Percentiles rank a stretch among this genome's conserved stretches.
Conservation (phyloP, 495 filamentous ascomycete species). For the Geoglossum glabrum region DNA sequence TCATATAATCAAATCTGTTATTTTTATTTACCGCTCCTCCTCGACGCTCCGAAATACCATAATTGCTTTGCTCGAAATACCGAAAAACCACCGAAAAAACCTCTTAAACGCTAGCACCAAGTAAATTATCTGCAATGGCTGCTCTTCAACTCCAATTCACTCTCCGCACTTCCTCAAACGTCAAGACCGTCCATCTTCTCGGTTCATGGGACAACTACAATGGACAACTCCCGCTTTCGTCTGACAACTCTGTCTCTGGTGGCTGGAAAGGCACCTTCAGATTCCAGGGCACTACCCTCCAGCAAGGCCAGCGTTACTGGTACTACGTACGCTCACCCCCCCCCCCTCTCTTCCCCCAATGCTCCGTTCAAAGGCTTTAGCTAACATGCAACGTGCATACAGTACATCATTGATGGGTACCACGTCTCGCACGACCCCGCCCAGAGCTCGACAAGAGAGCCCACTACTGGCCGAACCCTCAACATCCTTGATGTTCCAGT, state of each 20-base stretch:
- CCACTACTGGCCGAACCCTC: conserved; percentile 86
- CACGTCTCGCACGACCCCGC: conserved; percentile 95
- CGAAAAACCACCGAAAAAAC: not conserved
- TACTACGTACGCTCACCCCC: conserved; percentile 50
- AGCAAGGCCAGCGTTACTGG: conserved; percentile 86
- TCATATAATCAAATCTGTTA: not conserved
- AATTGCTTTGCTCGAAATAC: not conserved
- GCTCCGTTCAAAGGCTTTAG: too few relatives aligned
- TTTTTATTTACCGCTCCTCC: not conserved
- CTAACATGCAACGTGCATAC: not conserved
- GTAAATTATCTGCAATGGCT: conserved; percentile 39
- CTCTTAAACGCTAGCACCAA: not conserved
- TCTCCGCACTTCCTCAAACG: conserved; percentile 85
- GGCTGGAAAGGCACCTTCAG: conserved; percentile 90
- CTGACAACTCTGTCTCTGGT: conserved; percentile 65
- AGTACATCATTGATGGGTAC: conserved; percentile 98
- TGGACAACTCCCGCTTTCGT: conserved; percentile 78
- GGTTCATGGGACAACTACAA: conserved; percentile 97
- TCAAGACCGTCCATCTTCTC: conserved; percentile 93
- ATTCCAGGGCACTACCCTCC: conserved; percentile 68
- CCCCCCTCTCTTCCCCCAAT: not conserved
- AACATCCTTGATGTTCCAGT: conserved; percentile 53
- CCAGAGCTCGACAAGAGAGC: conserved; percentile 74
- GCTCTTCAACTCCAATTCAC: conserved; percentile 71
- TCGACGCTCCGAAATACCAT: not conserved